phyloP scores from a whole-genome alignment of 2,329 filamentous ascomycete genomes.

The Diaporthe vaccinii region DNA sequence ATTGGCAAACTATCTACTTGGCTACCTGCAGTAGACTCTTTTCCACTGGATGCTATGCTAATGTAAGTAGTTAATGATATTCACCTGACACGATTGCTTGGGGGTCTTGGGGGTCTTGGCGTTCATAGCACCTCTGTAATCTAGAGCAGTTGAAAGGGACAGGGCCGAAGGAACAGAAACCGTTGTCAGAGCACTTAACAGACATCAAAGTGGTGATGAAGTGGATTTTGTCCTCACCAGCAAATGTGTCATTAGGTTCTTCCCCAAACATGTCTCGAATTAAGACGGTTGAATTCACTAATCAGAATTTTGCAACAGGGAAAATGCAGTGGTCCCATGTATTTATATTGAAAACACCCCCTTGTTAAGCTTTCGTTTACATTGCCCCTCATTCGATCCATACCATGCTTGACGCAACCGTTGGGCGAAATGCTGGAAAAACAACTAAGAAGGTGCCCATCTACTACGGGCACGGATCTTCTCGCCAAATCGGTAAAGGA shows the following conservation, averaged over 20 bases:
- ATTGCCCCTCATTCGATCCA: neutral
- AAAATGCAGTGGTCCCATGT: neutral
- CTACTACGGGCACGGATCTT: constrained; percentile 2
- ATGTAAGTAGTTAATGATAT: neutral
- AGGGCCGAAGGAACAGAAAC: neutral
- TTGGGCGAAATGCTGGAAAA: neutral
- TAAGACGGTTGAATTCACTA: neutral
- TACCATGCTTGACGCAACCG: neutral
- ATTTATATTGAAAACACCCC: neutral
- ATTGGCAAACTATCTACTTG: neutral
- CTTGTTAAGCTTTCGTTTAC: neutral
- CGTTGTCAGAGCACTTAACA: neutral
- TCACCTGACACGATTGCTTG: neutral
- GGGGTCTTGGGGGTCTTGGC: neutral
- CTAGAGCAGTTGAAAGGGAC: neutral
- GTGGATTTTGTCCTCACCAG: neutral
- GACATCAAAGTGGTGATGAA: neutral
- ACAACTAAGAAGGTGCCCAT: constrained; percentile 5
- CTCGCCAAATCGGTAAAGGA: constrained; percentile 6
- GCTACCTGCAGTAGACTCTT: neutral
- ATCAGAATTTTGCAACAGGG: neutral
- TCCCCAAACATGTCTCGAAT: neutral
- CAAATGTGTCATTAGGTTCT: neutral
- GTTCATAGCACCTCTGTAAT: neutral
- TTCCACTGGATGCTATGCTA: neutral